Conservation (phyloP, 331 rosid species). For the Saraca asoca region DNA sequence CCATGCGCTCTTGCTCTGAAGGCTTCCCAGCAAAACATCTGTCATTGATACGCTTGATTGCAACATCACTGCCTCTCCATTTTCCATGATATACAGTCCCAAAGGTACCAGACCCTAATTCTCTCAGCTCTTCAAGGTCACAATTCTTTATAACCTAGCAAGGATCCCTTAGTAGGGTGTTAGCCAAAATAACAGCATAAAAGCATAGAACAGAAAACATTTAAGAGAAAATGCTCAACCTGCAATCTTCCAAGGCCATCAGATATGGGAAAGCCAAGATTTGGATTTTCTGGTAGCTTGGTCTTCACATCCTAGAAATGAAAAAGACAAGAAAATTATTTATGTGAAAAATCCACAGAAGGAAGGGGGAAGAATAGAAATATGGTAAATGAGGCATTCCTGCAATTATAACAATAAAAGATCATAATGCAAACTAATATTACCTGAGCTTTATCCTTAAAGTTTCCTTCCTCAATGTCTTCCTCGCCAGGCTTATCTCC, state of each 20-base stretch:
- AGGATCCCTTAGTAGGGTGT: constrained; percentile 17
- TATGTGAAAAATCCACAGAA: constrained; percentile 14
- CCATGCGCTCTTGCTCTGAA: constrained; percentile 94
- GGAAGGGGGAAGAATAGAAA: neutral
- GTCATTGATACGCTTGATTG: constrained; percentile 85
- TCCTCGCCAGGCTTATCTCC: constrained; percentile 40
- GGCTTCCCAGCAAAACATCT: constrained; percentile 88
- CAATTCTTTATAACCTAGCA: constrained; percentile 73
- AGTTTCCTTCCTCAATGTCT: constrained; percentile 39
- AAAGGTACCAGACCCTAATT: constrained; percentile 91
- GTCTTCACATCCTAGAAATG: constrained; percentile 55
- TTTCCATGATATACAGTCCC: constrained; percentile 96
- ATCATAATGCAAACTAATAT: constrained; percentile 20
- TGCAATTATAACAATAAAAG: neutral
- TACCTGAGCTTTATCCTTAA: constrained; percentile 51
- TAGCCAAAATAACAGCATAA: constrained; percentile 28
- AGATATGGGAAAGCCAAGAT: constrained; percentile 61
- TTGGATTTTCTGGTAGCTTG: constrained; percentile 53
- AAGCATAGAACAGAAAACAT: constrained; percentile 27
- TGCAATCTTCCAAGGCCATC: constrained; percentile 74
- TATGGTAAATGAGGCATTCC: constrained; percentile 11
- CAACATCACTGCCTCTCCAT: constrained; percentile 95
- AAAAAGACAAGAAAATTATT: constrained; percentile 5
- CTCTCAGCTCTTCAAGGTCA: constrained; percentile 85
- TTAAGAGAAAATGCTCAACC: constrained; percentile 46